Base-by-base conservation (phyloP, 768 basidiomycete genomes). In the Hericium rajendrae region DNA sequence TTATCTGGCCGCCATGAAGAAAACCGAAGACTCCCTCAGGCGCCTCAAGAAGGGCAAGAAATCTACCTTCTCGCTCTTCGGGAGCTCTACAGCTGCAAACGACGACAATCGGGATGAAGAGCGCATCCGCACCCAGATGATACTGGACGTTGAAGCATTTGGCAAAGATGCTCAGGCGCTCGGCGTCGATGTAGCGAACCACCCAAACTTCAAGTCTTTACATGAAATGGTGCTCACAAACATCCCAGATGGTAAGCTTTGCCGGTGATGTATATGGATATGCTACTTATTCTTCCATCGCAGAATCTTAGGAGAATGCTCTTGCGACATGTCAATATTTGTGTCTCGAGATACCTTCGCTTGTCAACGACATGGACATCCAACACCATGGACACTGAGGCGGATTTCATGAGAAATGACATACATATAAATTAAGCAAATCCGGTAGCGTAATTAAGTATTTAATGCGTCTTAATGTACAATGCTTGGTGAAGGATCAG, bases 41-140 rank as follows among this genome's bases (percentile, higher is more conserved):
- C 80, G 89, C 39, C 77, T 95, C 63, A 93, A 94, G 67, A 95
- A 90, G 69, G 87, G 88, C 48, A 91, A 90, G 65, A 91, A 86
- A 62, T 73, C 76, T 0, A 76, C 84, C 0, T 88, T 91, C 69
- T 90, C 91, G 3, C 74, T 97, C 24, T 97, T 98, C 64, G 81
- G 88, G 28, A 74, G 72, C 51, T 61, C 77, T 3, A 68, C 73
- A 13, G 69, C 72, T 26, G 80, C 74, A 52, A 81, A 81, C 10
- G 86, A 90, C 46, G 88, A 91, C 55, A 83, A 80, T 4, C 80
- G 80, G 53, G 94, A 95, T 64, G 93, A 97, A 68, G 91, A 95
- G 66, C 84, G 91, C 46, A 93, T 98, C 59, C 82, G 82, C 48
- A 71, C 71, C 52, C 93, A 94, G 70, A 86, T 97, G 88, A 77